Evolutionary conservation across 768 basidiomycete genomes (phyloP).

Genomic region (Amanita polypyramis): DNA sequence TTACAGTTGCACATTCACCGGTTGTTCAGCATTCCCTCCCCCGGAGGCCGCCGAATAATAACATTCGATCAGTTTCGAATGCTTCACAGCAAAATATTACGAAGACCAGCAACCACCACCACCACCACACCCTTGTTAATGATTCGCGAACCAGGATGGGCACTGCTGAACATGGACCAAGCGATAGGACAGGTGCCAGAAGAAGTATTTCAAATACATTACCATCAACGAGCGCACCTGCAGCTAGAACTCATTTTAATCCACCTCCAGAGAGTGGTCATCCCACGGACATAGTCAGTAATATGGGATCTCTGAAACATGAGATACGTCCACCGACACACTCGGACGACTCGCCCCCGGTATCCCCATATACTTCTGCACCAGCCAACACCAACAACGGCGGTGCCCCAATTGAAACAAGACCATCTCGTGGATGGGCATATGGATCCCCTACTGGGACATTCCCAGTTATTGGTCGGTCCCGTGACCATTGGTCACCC

Average conservation of each 20-base stretch:
- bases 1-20: not conserved
- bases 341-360: not conserved
- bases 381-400: not conserved
- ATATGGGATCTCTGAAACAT: not conserved
- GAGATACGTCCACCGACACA: not conserved
- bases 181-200: not conserved
- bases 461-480: not conserved
- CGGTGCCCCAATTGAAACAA: not conserved
- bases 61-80: not conserved
- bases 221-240: not conserved
- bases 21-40: too few relatives aligned
- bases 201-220: not conserved
- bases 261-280: not conserved
- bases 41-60: not conserved
- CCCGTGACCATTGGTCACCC: not conserved
- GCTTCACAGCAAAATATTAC: not conserved
- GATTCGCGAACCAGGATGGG: not conserved
- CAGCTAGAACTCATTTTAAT: not conserved
- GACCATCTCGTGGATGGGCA: constrained; percentile 2
- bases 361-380: not conserved
- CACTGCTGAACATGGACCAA: not conserved
- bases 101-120: not conserved
- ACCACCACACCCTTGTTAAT: not conserved
- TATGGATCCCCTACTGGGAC: not conserved
- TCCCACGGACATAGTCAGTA: not conserved